A percentile compares a stretch with the other conserved stretches of the same genome.
These are phyloP conservation scores for Dictyostelium firmibasis DNA, from an alignment of 78 protist genomes.

Conservation along the genomic window DNA sequence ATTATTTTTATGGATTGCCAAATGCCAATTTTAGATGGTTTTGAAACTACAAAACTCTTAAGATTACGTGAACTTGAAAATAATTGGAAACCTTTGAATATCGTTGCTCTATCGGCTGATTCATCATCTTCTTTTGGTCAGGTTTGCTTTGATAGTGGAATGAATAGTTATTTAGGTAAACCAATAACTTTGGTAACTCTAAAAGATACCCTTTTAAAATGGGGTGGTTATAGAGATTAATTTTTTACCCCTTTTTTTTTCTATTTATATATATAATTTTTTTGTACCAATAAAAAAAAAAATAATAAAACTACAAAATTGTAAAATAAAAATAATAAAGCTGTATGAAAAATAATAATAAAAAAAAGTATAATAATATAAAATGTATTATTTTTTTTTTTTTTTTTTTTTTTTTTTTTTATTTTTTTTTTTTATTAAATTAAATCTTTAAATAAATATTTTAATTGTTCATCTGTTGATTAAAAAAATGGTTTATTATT, in stretches of 20 bases:
- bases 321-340: no score
- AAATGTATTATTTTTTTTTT: background rate
- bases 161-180: conserved; percentile 55
- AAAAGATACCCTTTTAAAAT: conserved; percentile 39
- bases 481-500: no score
- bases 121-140: background rate
- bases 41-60: conserved; percentile 30
- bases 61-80: conserved; percentile 4
- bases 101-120: conserved; percentile 54
- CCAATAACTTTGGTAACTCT: conserved; percentile 18
- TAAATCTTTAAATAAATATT: conserved; percentile 17
- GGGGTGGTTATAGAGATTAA: conserved; percentile 31
- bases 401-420: background rate
- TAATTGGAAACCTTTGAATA: conserved; percentile 3
- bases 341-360: background rate
- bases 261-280: no score
- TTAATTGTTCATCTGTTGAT: conserved; percentile 18
- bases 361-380: no score
- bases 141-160: conserved; percentile 34
- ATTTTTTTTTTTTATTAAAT: background rate
- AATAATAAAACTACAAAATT: no score
- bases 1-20: conserved; percentile 74
- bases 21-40: conserved; percentile 44
- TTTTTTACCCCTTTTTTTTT: no score
- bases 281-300: no score